Conservation (phyloP, 2,329 filamentous ascomycete genomes). For the Chaetomium sp. region DNA sequence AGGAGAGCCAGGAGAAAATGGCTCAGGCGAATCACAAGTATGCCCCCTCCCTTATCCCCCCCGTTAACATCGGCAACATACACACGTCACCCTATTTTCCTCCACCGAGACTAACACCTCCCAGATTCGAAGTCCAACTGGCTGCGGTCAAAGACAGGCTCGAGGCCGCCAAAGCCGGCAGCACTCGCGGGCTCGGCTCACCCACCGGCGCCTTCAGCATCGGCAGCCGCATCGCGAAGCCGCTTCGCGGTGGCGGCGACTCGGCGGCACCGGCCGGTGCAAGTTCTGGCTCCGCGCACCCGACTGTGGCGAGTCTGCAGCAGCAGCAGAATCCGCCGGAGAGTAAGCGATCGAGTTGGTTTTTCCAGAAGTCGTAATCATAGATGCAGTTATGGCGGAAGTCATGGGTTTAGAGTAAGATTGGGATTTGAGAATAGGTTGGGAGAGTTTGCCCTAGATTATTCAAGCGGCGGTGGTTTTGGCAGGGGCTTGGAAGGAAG, state of each 20-base stretch:
- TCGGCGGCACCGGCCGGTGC: conserved; percentile 17
- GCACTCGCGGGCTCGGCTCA: conserved; percentile 72
- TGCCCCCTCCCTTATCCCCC: conserved; percentile 26
- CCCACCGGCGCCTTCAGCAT: conserved; percentile 66
- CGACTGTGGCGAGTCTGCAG: conserved; percentile 51
- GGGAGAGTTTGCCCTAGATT: too few relatives aligned
- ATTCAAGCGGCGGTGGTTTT: too few relatives aligned
- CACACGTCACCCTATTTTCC: not conserved
- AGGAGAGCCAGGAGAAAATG: conserved; percentile 97
- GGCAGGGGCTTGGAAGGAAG: too few relatives aligned
- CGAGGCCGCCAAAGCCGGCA: conserved; percentile 88
- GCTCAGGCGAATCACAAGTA: conserved; percentile 97
- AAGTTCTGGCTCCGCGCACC: conserved; percentile 38
- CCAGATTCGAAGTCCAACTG: conserved; percentile 93
- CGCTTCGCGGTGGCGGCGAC: conserved; percentile 57
- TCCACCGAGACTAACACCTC: not conserved
- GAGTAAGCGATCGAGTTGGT: conserved; percentile 67
- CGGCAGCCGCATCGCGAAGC: conserved; percentile 64
- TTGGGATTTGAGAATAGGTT: too few relatives aligned
- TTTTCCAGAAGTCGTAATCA: conserved; percentile 54
- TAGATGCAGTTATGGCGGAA: not conserved
- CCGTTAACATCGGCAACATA: too few relatives aligned
- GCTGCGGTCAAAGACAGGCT: conserved; percentile 96
- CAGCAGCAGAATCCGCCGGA: conserved; percentile 52
- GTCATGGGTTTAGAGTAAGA: not conserved